These are phyloP conservation scores for Kalanchoe fedtschenkoi DNA, from an alignment of 164 flowering plant species.

Conservation along the genomic window DNA sequence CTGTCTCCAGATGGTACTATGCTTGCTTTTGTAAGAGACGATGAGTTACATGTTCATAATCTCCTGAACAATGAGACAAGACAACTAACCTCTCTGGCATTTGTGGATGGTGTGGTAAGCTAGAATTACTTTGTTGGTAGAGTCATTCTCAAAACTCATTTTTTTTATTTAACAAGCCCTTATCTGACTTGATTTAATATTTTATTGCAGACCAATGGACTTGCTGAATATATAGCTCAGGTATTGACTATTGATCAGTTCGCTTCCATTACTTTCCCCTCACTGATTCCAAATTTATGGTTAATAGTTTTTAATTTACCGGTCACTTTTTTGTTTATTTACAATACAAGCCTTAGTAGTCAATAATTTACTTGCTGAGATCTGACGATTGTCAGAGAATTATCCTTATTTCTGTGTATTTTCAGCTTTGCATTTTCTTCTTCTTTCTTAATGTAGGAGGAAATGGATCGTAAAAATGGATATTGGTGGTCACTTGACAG, in stretches of 20 bases:
- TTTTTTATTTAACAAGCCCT: not conserved
- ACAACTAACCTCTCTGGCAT: constrained; percentile 60
- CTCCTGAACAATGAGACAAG: constrained; percentile 35
- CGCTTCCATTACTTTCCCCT: constrained; percentile 13
- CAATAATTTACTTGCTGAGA: not conserved
- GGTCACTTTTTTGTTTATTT: not conserved
- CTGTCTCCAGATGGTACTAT: constrained; percentile 82
- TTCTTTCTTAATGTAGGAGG: constrained; percentile 50
- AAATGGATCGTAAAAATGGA: constrained; percentile 89
- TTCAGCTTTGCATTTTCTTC: not conserved
- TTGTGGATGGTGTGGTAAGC: constrained; percentile 45
- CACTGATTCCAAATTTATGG: constrained; percentile 7
- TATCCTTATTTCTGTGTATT: not conserved
- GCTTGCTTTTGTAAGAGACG: constrained; percentile 71
- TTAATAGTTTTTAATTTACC: not conserved
- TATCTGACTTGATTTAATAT: constrained; percentile 1
- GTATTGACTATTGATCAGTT: constrained; percentile 15
- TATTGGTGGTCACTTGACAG: constrained; percentile 98
- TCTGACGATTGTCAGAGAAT: not conserved
- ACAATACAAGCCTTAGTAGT: not conserved
- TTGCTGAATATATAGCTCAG: constrained; percentile 94
- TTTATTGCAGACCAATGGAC: constrained; percentile 68
- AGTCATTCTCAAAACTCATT: not conserved
- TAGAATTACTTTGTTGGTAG: not conserved
- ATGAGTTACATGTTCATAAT: constrained; percentile 58